These are phyloP conservation scores for Exophiala lecanii-corni DNA, from an alignment of 2,329 filamentous ascomycete genomes.

Conservation along the genomic window DNA sequence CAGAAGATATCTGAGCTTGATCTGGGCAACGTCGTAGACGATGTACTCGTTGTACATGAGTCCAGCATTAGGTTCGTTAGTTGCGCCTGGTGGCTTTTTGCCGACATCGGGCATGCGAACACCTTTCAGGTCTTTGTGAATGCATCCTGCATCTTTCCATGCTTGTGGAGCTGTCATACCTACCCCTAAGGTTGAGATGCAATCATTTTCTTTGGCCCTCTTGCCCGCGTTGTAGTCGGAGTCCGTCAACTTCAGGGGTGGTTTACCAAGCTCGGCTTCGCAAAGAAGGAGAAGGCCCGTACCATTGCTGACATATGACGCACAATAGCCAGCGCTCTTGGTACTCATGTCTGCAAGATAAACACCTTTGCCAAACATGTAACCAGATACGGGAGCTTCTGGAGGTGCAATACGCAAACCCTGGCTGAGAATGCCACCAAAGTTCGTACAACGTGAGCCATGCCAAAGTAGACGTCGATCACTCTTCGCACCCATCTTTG, in stretches of 20 bases:
- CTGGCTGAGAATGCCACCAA: slow-evolving; percentile 79
- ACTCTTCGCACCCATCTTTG: slow-evolving; percentile 46
- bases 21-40: slow-evolving; percentile 46
- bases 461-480: slow-evolving; percentile 82
- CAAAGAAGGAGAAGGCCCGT: slow-evolving; percentile 75
- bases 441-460: slow-evolving; percentile 77
- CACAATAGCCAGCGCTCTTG: slow-evolving; percentile 79
- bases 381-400: slow-evolving; percentile 70
- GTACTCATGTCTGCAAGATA: slow-evolving; percentile 82
- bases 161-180: slow-evolving; percentile 59
- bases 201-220: slow-evolving; percentile 55
- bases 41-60: slow-evolving; percentile 44
- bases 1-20: slow-evolving; percentile 43
- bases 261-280: slow-evolving; percentile 74
- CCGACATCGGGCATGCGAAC: slow-evolving; percentile 53
- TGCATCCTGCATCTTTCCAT: slow-evolving; percentile 71
- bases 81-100: slow-evolving; percentile 11
- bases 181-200: slow-evolving; percentile 66
- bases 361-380: slow-evolving; percentile 89
- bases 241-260: slow-evolving; percentile 60
- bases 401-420: slow-evolving; percentile 81
- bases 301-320: slow-evolving; percentile 55
- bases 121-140: slow-evolving; percentile 62
- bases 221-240: slow-evolving; percentile 61
- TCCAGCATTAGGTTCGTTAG: slow-evolving; percentile 12